Conservation (phyloP, 177 flowering plant genomes). For the Vitis hybrid region DNA sequence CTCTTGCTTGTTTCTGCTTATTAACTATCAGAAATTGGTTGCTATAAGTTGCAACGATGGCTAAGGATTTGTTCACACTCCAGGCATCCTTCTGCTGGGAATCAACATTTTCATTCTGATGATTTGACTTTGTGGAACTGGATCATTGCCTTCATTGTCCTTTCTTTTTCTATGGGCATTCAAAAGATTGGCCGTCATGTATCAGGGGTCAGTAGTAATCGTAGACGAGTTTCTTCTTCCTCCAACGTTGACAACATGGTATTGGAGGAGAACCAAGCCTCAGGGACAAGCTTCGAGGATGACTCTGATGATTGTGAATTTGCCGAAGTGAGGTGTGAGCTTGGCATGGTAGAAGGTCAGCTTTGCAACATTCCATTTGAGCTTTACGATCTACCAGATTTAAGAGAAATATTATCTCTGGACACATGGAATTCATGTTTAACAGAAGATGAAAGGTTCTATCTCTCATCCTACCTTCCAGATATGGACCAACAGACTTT, state of each 20-base stretch:
- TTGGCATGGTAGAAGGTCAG: conserved; percentile 33
- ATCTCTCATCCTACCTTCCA: conserved; percentile 36
- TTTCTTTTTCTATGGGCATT: conserved; percentile 27
- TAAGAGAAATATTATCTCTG: conserved; percentile 33
- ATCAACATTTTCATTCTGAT: conserved; percentile 4
- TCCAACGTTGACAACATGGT: conserved; percentile 1
- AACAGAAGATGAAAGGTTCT: conserved; percentile 39
- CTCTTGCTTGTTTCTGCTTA: too few relatives aligned
- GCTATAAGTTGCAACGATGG: too few relatives aligned
- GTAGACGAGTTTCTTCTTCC: conserved; percentile 2
- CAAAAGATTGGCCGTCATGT: conserved; percentile 20
- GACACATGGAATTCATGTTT: conserved; percentile 42
- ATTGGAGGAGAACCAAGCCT: conserved; percentile 9
- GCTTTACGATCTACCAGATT: conserved; percentile 38
- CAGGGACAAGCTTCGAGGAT: conserved; percentile 23
- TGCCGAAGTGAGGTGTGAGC: conserved; percentile 25
- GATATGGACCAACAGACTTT: conserved; percentile 44
- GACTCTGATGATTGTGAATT: conserved; percentile 22
- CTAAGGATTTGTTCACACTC: background rate
- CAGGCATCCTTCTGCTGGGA: conserved; percentile 14
- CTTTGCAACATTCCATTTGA: conserved; percentile 38
- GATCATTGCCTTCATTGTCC: conserved; percentile 3
- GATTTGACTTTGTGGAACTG: conserved; percentile 8
- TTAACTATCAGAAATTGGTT: too few relatives aligned
- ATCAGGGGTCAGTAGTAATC: conserved; percentile 6